Conservation (phyloP, 306 rosid genomes). For the Oxytropis ochrocephala region DNA sequence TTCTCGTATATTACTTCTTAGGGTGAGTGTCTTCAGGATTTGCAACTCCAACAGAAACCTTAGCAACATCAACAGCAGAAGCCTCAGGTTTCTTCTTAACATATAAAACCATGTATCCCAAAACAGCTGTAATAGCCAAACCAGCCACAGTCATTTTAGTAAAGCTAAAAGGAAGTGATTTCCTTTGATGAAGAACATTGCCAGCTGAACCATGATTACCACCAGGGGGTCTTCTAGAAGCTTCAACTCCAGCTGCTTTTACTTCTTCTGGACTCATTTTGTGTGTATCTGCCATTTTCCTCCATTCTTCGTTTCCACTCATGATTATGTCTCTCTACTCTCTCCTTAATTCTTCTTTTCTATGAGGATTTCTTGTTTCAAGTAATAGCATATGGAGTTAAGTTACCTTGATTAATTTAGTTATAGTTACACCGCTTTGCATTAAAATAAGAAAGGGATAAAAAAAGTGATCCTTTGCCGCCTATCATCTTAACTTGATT, state of each 20-base stretch:
- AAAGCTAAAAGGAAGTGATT: conserved; percentile 38
- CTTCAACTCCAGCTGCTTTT: conserved; percentile 58
- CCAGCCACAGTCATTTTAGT: conserved; percentile 37
- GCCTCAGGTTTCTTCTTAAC: conserved; percentile 63
- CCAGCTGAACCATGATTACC: conserved; percentile 30
- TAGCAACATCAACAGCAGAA: conserved; percentile 53
- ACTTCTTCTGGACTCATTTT: conserved; percentile 52
- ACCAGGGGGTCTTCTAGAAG: conserved; percentile 58
- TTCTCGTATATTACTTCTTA: too few species aligned
- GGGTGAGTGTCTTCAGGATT: conserved; percentile 49
- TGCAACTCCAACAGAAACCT: conserved; percentile 47
- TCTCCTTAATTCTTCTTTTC: neutral
- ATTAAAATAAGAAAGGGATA: too few species aligned
- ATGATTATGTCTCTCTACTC: neutral
- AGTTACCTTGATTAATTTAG: too few species aligned
- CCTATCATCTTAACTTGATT: neutral
- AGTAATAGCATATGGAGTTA: too few species aligned
- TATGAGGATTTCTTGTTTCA: neutral
- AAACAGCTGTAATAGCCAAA: conserved; percentile 30
- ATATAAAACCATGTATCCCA: conserved; percentile 49
- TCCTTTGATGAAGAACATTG: conserved; percentile 60
- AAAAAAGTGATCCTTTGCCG: neutral
- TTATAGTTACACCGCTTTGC: too few species aligned
- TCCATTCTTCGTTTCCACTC: conserved; percentile 48
- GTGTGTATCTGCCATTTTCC: conserved; percentile 53